Evolutionary conservation across 2,329 filamentous ascomycete genomes (phyloP).

Genomic region (Cytospora piceicola): DNA sequence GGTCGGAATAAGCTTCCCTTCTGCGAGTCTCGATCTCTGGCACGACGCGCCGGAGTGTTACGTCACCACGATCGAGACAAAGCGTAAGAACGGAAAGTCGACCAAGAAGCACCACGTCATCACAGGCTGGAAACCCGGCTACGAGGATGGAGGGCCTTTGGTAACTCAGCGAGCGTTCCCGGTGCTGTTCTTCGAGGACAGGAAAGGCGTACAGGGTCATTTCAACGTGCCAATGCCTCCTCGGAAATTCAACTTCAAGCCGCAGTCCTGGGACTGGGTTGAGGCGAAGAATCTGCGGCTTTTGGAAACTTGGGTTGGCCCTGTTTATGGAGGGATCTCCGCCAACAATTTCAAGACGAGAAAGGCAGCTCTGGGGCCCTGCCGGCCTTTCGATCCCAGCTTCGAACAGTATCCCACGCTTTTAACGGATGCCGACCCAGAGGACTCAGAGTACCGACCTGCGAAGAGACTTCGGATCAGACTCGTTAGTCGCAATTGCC

Average conservation of each 20-base stretch:
- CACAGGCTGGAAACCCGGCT: conserved; percentile 9
- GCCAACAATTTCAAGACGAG: conserved; percentile 16
- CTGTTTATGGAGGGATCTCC: neutral
- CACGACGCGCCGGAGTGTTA: conserved; percentile 14
- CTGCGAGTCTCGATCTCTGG: conserved; percentile 2
- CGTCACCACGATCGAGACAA: neutral
- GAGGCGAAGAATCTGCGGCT: conserved; percentile 8
- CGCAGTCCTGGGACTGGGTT: conserved; percentile 22
- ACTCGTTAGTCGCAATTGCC: neutral
- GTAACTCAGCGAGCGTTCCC: conserved; percentile 11
- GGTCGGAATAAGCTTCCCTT: conserved; percentile 16
- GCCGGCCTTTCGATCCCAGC: neutral
- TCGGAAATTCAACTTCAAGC: conserved; percentile 16
- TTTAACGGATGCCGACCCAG: neutral
- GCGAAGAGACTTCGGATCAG: neutral
- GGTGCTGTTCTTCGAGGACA: conserved; percentile 22
- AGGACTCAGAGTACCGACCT: neutral
- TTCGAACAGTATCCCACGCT: neutral
- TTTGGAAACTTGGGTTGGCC: neutral
- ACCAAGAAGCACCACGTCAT: neutral
- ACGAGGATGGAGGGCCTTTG: neutral
- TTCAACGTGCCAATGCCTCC: conserved; percentile 7
- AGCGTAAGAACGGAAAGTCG: neutral
- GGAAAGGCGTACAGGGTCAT: neutral
- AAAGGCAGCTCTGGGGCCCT: neutral